Evolutionary conservation across 805 yeast genomes (phyloP), one percentile per base, ranked within the genome.

Genomic region (Starmera dryadoides): DNA sequence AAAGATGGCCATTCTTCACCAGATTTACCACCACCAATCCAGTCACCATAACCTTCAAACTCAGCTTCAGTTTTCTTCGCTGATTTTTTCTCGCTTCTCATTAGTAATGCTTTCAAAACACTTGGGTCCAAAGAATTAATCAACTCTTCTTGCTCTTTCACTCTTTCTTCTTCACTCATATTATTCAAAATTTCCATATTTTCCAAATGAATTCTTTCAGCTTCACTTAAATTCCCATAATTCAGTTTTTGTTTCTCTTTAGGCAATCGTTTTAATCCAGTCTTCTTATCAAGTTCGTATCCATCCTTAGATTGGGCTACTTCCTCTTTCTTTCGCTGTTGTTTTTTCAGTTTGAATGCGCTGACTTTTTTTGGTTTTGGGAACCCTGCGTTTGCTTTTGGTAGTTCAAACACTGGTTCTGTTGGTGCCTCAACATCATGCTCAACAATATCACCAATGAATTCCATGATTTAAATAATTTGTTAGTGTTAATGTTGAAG

Each of bases 281-380:
- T 91, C 80, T 14, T 83, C 82, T 63, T 75, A 76, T 54, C 91
- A 82, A 68, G 84, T 84, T 67, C 97, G 95, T 40, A 83, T 81
- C 76, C 98, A 95, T 22, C 74, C 89, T 18, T 87, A 85, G 96
- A 95, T 88, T 26, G 97, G 96, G 32, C 84, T 95, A 2, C 95
- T 95, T 63, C 96, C 85, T 68, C 87, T 95, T 6, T 86, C 86
- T 68, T 96, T n/a, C n/a, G n/a, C 96, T 21, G 88, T 85, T 59
- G 96, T 95, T 71, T 96, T 86, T 34, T 72, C 86, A 50, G 95
- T 86, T 63, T 77, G 95, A 45, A 91, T 78, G 59, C 84, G 82
- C 68, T 75, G 72, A 93, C 95, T 88, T 56, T 64, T 86, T 47
- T 58, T 81, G 22, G 88, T 81, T 17, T 96, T 80, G 55, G 98